phyloP scores from a whole-genome alignment of 768 basidiomycete genomes.

The Kwoniella europaea region DNA sequence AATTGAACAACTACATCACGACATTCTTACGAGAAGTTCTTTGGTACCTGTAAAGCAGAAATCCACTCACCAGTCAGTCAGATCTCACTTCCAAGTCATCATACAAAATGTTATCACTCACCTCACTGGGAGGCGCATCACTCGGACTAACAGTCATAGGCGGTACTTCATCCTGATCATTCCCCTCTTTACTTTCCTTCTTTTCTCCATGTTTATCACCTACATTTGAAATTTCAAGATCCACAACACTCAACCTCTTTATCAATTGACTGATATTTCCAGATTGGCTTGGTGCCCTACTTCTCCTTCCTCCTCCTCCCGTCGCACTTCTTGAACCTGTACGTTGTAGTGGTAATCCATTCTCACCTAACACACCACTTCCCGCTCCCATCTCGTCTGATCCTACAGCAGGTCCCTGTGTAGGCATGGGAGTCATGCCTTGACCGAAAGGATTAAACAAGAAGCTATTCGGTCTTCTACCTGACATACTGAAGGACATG shows the following conservation, averaged over 20 bases:
- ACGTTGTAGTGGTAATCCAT: not conserved
- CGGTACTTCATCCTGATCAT: conserved; percentile 29
- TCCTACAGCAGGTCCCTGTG: not conserved
- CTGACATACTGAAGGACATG: conserved; percentile 24
- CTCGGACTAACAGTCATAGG: conserved; percentile 48
- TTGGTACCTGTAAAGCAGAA: not conserved
- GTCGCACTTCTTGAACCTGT: conserved; percentile 1
- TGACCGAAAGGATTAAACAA: conserved; percentile 44
- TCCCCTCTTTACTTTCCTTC: not conserved
- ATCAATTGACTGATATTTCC: conserved; percentile 22
- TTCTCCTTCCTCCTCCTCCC: conserved; percentile 14
- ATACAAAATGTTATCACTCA: conserved; percentile 10
- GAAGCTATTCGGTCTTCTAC: conserved; percentile 45
- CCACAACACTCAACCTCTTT: conserved; percentile 18
- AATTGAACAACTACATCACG: not conserved
- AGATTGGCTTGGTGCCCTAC: conserved; percentile 22
- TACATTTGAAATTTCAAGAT: conserved; percentile 1
- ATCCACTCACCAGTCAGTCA: not conserved
- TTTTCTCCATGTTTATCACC: not conserved
- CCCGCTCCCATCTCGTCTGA: conserved; percentile 65
- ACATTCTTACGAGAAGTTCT: not conserved
- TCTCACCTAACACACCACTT: conserved; percentile 31
- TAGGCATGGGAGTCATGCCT: conserved; percentile 49
- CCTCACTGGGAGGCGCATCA: conserved; percentile 48
- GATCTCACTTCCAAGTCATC: not conserved